Base-by-base conservation (phyloP, 306 rosid genomes). In the Corylus heterophylla region DNA sequence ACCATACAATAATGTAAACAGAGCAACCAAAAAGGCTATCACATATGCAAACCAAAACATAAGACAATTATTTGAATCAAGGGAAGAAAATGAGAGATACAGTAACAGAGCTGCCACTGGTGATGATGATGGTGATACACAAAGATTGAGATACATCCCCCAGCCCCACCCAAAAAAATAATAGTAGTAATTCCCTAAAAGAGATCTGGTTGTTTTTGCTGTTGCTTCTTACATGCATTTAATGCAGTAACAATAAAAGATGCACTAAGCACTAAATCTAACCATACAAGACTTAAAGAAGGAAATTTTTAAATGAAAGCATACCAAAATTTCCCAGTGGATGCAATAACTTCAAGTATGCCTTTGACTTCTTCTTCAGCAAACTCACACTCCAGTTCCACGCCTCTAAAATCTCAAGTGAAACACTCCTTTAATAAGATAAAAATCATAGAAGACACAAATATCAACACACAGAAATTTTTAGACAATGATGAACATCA, bases 321-420 rank as follows among this genome's bases (percentile, higher is more conserved):
- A 73, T 83, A 87, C 92, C 90, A 89, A 68, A 83, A 89, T 77
- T 82, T 87, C 62, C 92, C 89, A 0, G 89, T 78, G 79, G 92
- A 89, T 83, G 92, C 92, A 78, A 89, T 87, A 48, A 79, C 87
- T 74, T 78, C 86, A 31, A 87, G 63, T 54, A 81, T 64, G 39
- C 78, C 78, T 83, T 83, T 79, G 67, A 77, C 78, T 83, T 87
- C 90, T 69, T 78, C 85, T 22, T 76, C 86, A 12, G 68, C 50
- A 80, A 83, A 16, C 78, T 78, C 86, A 18, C 17, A 22, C 74
- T 83, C 79, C 10, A 44, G 74, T 74, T 56, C 83, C 16, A 49
- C 44, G n/a, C 50, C 79, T 66, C 92, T 89, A 49, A 54, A 83
- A 76, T 71, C 59, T 63, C 78, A 87, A 74, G 54, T 59, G 49